Percentiles rank a stretch among this genome's conserved stretches.
Conservation (phyloP, 2,329 filamentous ascomycete genomes). For the Anthostomella pinea region DNA sequence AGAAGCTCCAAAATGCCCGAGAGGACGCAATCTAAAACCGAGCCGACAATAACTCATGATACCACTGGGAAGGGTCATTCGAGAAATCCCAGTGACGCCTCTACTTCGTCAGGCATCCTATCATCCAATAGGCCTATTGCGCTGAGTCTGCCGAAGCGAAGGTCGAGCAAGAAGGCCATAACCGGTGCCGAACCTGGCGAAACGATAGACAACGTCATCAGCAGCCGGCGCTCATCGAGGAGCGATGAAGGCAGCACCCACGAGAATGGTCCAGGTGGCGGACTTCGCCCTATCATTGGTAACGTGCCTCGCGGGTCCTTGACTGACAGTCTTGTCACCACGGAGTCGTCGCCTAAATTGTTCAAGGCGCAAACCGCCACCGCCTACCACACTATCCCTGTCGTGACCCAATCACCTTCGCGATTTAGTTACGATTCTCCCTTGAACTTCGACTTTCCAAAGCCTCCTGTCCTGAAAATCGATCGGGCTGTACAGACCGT, state of each 20-base stretch:
- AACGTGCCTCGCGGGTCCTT: slow-evolving; percentile 24
- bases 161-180: slow-evolving; percentile 19
- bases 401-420: slow-evolving; percentile 24
- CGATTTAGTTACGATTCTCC: slow-evolving; percentile 13
- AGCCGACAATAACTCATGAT: too few species aligned
- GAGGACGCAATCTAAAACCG: background rate
- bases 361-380: slow-evolving; percentile 33
- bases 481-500: slow-evolving; percentile 10
- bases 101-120: too few species aligned
- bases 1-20: slow-evolving; percentile 3
- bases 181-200: background rate
- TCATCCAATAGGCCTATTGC: slow-evolving; percentile 8
- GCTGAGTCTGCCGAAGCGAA: slow-evolving; percentile 18
- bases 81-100: too few species aligned
- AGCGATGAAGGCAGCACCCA: slow-evolving; percentile 9
- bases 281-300: background rate
- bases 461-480: slow-evolving; percentile 6
- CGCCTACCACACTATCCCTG: slow-evolving; percentile 28
- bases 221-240: slow-evolving; percentile 2
- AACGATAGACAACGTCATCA: background rate
- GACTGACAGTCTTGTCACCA: slow-evolving; percentile 33
- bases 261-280: background rate
- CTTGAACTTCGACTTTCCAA: slow-evolving; percentile 19
- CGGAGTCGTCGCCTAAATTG: slow-evolving; percentile 31
- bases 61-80: too few species aligned